Base-by-base conservation (phyloP, 1,284 basidiomycete genomes). In the Amylostereum areolatum region DNA sequence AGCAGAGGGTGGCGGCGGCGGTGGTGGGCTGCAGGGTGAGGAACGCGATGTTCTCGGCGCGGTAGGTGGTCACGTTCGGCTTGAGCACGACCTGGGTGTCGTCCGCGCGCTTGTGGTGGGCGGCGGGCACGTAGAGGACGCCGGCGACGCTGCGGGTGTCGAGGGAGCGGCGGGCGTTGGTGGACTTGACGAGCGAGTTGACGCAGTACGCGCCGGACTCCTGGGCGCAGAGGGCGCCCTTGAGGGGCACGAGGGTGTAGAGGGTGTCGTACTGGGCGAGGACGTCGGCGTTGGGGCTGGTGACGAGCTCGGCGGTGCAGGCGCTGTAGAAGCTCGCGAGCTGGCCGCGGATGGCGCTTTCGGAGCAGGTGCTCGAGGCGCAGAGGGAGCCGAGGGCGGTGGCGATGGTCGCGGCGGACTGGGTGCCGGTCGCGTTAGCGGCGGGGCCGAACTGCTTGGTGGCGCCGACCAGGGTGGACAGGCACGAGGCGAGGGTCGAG, bases 131-230 rank as follows among this genome's bases (percentile, higher is more conserved):
- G 31, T 18, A 32, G 30, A 18, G n/a, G 29, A n/a, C 59, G 57
- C 55, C 66, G 48, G 64, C 46, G 50, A 66, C 50, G 41, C 58
- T 54, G 57, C 55, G 66, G 48, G 64, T 46, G 50, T 66, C 50
- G 41, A 59, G 54, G 28, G 64, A 47, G 50, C 53, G 55, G 45
- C 43, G 34, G 32, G 46, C 48, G 32, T 58, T 52, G 2, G 56
- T 11, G 46, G 56, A 43, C 37, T 59, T 54, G 36, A 50, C 49
- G 30, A 59, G 50, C 33, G 51, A 48, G 41, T 48, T 48, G 39
- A 78, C 78, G 62, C 92, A 95, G 70, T 79, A 95, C 11, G 67
- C 63, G 42, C 81, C 84, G 57, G 82, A 79, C 59, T 87, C 80
- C 73, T 86, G 86, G 45, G 84, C 59, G 70, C 93, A 96, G 42